Evolutionary conservation across 768 basidiomycete genomes (phyloP).

Genomic region (Lactifluus subvellereus): DNA sequence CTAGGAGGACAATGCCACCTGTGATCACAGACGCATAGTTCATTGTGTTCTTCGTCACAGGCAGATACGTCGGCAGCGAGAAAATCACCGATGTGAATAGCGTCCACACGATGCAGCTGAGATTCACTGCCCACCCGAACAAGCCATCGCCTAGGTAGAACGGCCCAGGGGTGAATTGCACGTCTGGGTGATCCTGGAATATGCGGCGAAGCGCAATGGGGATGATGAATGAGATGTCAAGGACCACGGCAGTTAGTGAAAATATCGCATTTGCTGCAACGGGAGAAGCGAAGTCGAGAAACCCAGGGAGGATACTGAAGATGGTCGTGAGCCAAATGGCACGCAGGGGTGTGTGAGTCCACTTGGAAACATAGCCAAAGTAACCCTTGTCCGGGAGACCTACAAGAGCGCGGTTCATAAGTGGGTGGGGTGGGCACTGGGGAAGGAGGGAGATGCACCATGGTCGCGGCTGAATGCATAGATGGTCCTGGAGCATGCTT

Average conservation of each 20-base stretch:
- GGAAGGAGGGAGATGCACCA: constrained; percentile 35
- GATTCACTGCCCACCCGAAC: constrained; percentile 56
- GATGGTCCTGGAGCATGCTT: constrained; percentile 75
- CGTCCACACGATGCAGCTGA: constrained; percentile 64
- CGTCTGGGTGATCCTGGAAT: constrained; percentile 70
- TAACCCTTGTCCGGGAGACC: constrained; percentile 76
- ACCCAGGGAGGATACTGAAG: constrained; percentile 60
- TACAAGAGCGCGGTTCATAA: constrained; percentile 23
- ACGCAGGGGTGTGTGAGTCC: constrained; percentile 69
- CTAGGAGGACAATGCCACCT: constrained; percentile 32
- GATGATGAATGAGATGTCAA: constrained; percentile 76
- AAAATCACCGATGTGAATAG: constrained; percentile 65
- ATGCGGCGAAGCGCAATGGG: constrained; percentile 70
- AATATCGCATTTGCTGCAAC: constrained; percentile 78
- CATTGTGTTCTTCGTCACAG: constrained; percentile 69
- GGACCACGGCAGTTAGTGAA: constrained; percentile 71
- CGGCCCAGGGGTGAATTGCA: constrained; percentile 78
- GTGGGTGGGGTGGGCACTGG: not conserved
- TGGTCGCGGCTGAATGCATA: constrained; percentile 83
- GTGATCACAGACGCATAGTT: constrained; percentile 67
- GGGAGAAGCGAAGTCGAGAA: constrained; percentile 71
- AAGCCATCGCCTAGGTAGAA: constrained; percentile 76
- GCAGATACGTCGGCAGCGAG: constrained; percentile 60
- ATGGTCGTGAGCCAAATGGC: constrained; percentile 70
- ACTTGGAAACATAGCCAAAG: constrained; percentile 60